Base-by-base conservation (phyloP, 768 basidiomycete species). In the Chalciporus pseudorubinellus region DNA sequence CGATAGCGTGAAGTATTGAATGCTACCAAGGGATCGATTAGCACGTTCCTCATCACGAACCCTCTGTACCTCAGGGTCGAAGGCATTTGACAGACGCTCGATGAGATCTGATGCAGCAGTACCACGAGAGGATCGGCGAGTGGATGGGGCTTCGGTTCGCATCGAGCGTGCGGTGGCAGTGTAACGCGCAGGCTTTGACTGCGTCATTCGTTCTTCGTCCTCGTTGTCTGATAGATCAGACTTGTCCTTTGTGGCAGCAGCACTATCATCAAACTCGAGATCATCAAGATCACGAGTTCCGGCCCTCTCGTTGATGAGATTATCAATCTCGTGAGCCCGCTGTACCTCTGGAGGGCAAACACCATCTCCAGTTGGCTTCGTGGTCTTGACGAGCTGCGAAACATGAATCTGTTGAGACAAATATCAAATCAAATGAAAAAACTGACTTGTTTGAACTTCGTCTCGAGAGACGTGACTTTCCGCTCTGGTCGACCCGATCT, bases 301-400 rank as follows among this genome's bases (percentile, higher is more conserved):
- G n/a, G n/a, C n/a, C n/a, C n/a, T n/a, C n/a, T n/a, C n/a, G n/a
- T n/a, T n/a, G n/a, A n/a, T n/a, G 9, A 58, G 48, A 14, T 53
- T 28, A n/a, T 69, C 60, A 28, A 69, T 64, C 2, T 46, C 31
- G 33, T 66, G 61, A 4, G 69, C 68, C n/a, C 42, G 52, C 3
- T 52, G 51, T 13, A 68, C 50, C 20, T 52, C 40, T 11, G 51
- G 50, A 10, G 68, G 63, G 48, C 58, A 55, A 3, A 58, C 48
- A 4, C 55, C 64, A 42, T 40, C 42, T 6, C 67, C 63, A 0
- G 63, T 70, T 21, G 64, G 65, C 57, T 68, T 65, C 20, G 56
- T 59, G 5, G 56, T 57, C 44, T 54, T 63, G 7, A 62, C 38
- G 14, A 66, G 44, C 54, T 59, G 19, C 21, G 9, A 49, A 28